Base-by-base conservation (phyloP, 2,329 filamentous ascomycete species). In the Pseudopyricularia cyperi region DNA sequence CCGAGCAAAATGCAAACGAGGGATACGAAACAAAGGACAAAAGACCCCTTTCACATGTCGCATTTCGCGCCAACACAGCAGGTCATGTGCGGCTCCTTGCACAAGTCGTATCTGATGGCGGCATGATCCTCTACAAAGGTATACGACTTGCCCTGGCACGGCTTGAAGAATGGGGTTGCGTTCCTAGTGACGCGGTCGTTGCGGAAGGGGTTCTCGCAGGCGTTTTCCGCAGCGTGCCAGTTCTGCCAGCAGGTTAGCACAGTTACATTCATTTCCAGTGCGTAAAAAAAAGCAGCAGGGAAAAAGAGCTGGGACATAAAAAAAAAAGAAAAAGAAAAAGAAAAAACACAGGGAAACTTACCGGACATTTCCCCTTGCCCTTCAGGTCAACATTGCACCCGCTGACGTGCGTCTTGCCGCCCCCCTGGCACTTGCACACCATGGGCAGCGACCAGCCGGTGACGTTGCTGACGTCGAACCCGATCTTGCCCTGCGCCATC, bases 391-490 rank as follows among this genome's bases (percentile, higher is more conserved):
- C 3, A n/a, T 30, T 44, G 24, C 49, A 51, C 11, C 49, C 49
- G n/a, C 35, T 51, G 19, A 26, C 33, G 11, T 24, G 22, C 19
- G 15, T 35, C 9, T 19, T 14, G 9, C 39, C 39, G 9, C 22
- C 19, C 24, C 19, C 39, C 39, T 51, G 28, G 47, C 28, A 33
- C 3, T 22, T 14, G 30, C 47, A 49, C 17, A 24, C 30, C 15
- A 49, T 22, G 6, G 47, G 47, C 28, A 49, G n/a, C n/a, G 47
- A 19, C 11, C 14, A 49, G 3, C 47, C 47, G 4, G 47, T 34
- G n/a, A 49, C 47, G 47, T 49, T 30, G 32, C 47, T 49, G 32
- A 49, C 32, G n/a, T 49, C 47, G 30, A 49, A 49, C 3, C 28
- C 28, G 3, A 33, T 33, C 28, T 34, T 22, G 4, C 47, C 47